Evolutionary conservation across 1,284 basidiomycete species (phyloP), one percentile per base, ranked within the genome.

Genomic region (Microbotryomycetes sp.): DNA sequence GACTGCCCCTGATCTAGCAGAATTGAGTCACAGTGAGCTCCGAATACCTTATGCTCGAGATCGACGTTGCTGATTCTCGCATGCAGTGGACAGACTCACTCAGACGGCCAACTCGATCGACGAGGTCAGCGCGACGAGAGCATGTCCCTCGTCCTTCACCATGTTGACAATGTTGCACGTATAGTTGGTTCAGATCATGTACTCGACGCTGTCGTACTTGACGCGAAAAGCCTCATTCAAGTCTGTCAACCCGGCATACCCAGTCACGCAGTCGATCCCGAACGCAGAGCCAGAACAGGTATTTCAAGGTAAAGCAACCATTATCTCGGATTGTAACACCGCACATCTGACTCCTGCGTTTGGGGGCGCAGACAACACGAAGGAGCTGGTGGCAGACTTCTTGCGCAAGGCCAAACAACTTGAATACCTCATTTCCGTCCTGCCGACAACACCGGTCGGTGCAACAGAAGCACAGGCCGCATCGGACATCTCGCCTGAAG

Each of bases 381-480:
- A 82, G 65, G 87, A 90, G 73, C 82, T 91, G 18, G 86, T 89
- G 3, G 78, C 81, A 21, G 88, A 91, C 70, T 78, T 91, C 46
- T 80, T 90, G 48, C 79, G 83, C 31, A 90, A 91, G 71, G 87
- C 88, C 18, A 90, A 90, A 71, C 88, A 91, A 73, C 81, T 91
- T 49, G 85, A 91, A 69, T 85, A 82, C 67, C 80, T 91, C 52
- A 87, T 91, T 47, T 81, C 86, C 59, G 84, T 84, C 0, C 74
- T 91, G 18, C 88, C 88, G 0, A 81, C 56, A 13, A 26, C 83
- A 51, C 83, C 31, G 26, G 48, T 75, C 88, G 13, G 76, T 83
- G 69, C 74, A 71, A 0, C 74, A 89, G 6, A 85, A 88, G 71
- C 77, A 80, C 9, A 81, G 87, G 71, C 85, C 87, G 83, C 76